These are phyloP conservation scores for Aspergillus panamensis DNA, from an alignment of 495 filamentous ascomycete genomes.

Conservation along the genomic window DNA sequence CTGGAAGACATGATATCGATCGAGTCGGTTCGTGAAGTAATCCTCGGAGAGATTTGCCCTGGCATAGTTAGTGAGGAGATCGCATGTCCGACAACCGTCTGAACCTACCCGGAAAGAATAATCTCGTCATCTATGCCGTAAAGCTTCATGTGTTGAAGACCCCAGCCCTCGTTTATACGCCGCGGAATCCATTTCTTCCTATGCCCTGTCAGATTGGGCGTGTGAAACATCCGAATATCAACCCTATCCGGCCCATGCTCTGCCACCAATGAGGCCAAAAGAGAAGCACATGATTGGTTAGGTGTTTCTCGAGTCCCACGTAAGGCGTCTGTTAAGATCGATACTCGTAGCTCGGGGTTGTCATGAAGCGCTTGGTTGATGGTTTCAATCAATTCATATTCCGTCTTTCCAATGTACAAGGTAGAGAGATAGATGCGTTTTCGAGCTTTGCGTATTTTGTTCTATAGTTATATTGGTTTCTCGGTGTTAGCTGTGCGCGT, in stretches of 20 bases:
- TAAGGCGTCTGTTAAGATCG: slow-evolving; percentile 88
- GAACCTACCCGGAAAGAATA: slow-evolving; percentile 77
- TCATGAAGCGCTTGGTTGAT: slow-evolving; percentile 73
- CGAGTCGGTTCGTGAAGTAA: slow-evolving; percentile 95
- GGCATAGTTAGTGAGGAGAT: background rate
- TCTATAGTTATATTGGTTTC: slow-evolving; percentile 37
- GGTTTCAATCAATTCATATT: slow-evolving; percentile 81
- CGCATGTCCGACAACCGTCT: background rate
- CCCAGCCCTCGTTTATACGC: slow-evolving; percentile 97
- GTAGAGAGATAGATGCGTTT: slow-evolving; percentile 85
- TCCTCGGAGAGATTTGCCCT: slow-evolving; percentile 89
- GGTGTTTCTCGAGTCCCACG: slow-evolving; percentile 90
- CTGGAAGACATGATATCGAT: slow-evolving; percentile 89
- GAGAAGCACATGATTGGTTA: slow-evolving; percentile 81
- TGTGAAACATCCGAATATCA: slow-evolving; percentile 96
- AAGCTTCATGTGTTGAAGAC: slow-evolving; percentile 98
- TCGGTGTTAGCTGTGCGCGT: slow-evolving; percentile 14
- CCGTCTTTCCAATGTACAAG: slow-evolving; percentile 91
- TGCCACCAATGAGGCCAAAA: slow-evolving; percentile 73
- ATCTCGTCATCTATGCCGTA: slow-evolving; percentile 96
- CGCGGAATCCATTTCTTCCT: slow-evolving; percentile 79
- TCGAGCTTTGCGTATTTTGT: slow-evolving; percentile 76
- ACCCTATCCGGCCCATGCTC: slow-evolving; percentile 86
- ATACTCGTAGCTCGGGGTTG: slow-evolving; percentile 77
- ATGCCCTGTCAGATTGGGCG: slow-evolving; percentile 86